Evolutionary conservation across 345 rosid genomes (phyloP), one percentile per base, ranked within the genome.

Genomic region (Lagerstroemia speciosa): DNA sequence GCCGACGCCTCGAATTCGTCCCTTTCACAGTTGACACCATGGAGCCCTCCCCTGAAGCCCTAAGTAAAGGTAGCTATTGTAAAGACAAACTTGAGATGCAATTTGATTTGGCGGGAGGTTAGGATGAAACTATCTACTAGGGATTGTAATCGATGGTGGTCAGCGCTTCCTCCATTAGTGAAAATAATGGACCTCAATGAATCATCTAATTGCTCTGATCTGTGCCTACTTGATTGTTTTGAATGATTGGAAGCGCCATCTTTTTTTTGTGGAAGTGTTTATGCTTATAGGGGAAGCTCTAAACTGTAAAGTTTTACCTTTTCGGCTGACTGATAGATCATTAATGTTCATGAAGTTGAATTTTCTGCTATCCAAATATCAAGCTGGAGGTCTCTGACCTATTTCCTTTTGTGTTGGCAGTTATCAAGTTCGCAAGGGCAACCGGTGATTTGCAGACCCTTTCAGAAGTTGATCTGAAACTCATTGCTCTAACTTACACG

Each of bases 391-490:
- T 2, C 7, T 30, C 63, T 29, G 24, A 19, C 68, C 41, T 14
- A 6, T 62, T 53, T 64, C 22, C 45, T 20, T 50, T 53, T 29
- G 31, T 8, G 30, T 30, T 72, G 66, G 46, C 83, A 89, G 98
- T 88, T 63, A 77, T 80, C 71, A 88, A 89, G 67, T 94, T 94
- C 81, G 96, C 98, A 1, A 81, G 80, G 75, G 93, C 90, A 2
- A 94, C 97, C 20, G 99, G 98, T 79, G 99, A 91, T 69, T 73
- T 91, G 65, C 99, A 85, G 76, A 83, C 96, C 3, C 89, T 94
- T 34, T 94, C 99, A 0, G 90, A 87, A 46, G 98, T 94, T 70
- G 99, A 91, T 80, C 82, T 87, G 14, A 91, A 89, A 37, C 66
- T 94, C 36, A 83, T 91, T 83, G 99, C 99, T 24, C 74, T 94